Base-by-base conservation (phyloP, 139 green algal species). In the Marvania coccoides region DNA sequence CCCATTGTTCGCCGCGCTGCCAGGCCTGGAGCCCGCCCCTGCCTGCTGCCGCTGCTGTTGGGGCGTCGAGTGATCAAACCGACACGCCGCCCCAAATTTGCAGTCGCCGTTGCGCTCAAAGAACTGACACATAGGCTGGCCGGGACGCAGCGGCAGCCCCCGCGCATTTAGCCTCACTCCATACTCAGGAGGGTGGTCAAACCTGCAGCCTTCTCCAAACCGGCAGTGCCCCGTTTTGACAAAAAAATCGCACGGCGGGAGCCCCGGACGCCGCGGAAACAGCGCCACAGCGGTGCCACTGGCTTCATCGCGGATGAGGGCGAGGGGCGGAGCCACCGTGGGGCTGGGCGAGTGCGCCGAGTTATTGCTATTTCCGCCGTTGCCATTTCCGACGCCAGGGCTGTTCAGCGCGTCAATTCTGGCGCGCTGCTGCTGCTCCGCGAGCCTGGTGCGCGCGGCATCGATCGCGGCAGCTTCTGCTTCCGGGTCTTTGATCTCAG, bases 41-140 rank as follows among this genome's bases (percentile, higher is more conserved):
- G n/a, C n/a, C n/a, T n/a, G n/a, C n/a, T n/a, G n/a, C n/a, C n/a
- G n/a, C n/a, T n/a, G n/a, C n/a, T n/a, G n/a, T n/a, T n/a, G n/a
- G n/a, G n/a, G n/a, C n/a, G n/a, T 30, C 12, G 91, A 88, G 73
- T 98, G 93, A 71, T 97, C 56, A 65, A 95, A 98, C 67, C 93
- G 95, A 81, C 93, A 98, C 23, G 78, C 66, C 0, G 85, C 67
- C 1, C 90, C 93, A 80, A 90, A 98, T 56, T 93, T 93, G 84
- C 93, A 98, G 3, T 77, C 55, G 6, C 85, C 81, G 24, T 78
- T 93, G 30, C 88, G 87, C 12, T 90, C 35, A 58, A 91, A 98
- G 47, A 91, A 96, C 2, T 70, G 45, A 70, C 93, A 98, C 23
- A 85, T n/a, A 1, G 78, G 73, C 71, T 91, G 65, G 24, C 62